Evolutionary conservation across 2,329 filamentous ascomycete species (phyloP), one percentile per base, ranked within the genome.

Genomic region (Ceratocystis huliohia): DNA sequence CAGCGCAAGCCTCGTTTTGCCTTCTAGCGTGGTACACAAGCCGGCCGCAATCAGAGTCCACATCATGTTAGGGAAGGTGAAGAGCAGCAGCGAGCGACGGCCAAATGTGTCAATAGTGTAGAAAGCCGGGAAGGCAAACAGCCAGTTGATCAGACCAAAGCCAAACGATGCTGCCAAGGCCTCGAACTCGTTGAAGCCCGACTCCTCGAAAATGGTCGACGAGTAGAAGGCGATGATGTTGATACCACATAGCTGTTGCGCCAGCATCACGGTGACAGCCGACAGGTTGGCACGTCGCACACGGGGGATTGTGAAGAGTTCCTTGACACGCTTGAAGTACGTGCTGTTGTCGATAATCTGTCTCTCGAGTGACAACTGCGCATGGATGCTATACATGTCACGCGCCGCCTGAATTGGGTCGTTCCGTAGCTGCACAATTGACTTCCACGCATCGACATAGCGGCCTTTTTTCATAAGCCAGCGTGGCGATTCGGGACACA

Each of bases 21-120:
- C 75, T 13, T 73, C 71, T 46, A 76, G 74, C 41, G 76, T 70
- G 2, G 74, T 77, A 69, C 74, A 76, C 59, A 76, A 74, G 66
- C 75, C 76, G 28, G 76, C 76, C 7, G 72, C 73, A 28, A 83
- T 77, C 45, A 83, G 75, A 25, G 83, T 83, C 79, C 83, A 84
- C 66, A 68, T 79, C 84, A 87, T 87, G 69, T 85, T 80, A 0
- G 85, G 85, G 71, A 88, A 87, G 3, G 85, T 88, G 70, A 85
- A 83, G 2, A 88, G 76, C 4, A 87, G 77, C 13, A 88, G 75
- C 22, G 80, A 77, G 25, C 85, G 80, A 25, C 85, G 82, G 7
- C 85, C 85, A 70, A 82, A 87, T 0, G 84, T 87, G 70, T 88
- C 85, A 64, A 88, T 87, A 1, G 84, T 86, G 77, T 80, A 85